Evolutionary conservation across 495 filamentous ascomycete species (phyloP), one percentile per base, ranked within the genome.

Genomic region (Hypomontagnella submonticulosa): DNA sequence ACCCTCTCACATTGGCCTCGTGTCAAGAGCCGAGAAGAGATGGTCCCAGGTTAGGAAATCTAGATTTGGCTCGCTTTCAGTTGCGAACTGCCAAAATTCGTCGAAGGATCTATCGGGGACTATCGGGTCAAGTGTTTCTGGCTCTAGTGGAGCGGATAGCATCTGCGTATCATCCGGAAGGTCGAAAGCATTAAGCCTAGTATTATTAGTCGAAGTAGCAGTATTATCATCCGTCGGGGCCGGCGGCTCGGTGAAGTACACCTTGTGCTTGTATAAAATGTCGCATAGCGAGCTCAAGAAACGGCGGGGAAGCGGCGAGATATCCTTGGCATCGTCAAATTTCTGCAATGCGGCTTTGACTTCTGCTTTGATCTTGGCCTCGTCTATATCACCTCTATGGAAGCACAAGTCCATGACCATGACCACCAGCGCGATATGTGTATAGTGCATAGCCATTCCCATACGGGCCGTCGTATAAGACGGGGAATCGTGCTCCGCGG

Each of bases 371-470:
- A 65, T 64, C 46, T 65, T 52, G 12, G 43, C 52, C 16, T 60
- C 60, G 50, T 60, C 48, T 54, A 46, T 38, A 43, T 52, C 38
- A 13, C 37, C 27, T 11, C 27, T 60, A 36, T 60, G 43, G 11
- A 74, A 72, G 40, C 71, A 75, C 1, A 76, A 9, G 27, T 75
- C 73, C 66, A 75, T 71, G 9, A 73, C 70, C 49, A 75, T 56
- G n/a, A 76, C 70, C 15, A 69, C 64, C 3, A 71, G 41, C 0
- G 73, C 73, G 23, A 76, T 55, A 63, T 73, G 54, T 46, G 65
- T 71, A 44, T 57, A 76, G 41, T 56, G 70, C 10, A 60, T 70
- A 19, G 44, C 64, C 61, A 70, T 71, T 5, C 66, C 64, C 70
- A 67, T 71, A 12, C 49, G 62, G 18, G 57, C 63, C 12, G 40